Conservation (phyloP, 306 rosid genomes). For the Begonia fuchsioides region DNA sequence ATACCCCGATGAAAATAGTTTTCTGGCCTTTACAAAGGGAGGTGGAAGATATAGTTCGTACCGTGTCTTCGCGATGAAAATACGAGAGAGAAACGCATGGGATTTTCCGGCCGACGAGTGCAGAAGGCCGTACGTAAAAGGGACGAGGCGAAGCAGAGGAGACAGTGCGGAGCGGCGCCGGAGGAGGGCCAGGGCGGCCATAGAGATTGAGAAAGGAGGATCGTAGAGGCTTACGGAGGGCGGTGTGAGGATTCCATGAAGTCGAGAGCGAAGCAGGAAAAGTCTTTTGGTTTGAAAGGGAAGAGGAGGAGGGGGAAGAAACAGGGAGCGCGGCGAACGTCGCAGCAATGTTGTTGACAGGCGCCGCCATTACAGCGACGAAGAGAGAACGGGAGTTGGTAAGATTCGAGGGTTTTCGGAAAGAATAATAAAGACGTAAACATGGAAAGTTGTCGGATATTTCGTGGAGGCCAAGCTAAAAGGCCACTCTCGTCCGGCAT, state of each 20-base stretch:
- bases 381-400: neutral
- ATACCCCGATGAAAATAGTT: slow-evolving; percentile 4
- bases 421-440: neutral
- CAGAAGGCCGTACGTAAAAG: neutral
- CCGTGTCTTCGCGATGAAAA: slow-evolving; percentile 9
- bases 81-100: slow-evolving; percentile 6
- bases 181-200: slow-evolving; percentile 15
- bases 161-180: neutral
- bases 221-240: slow-evolving; percentile 2
- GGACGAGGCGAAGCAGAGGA: slow-evolving; percentile 1
- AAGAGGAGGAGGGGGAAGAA: slow-evolving; percentile 6
- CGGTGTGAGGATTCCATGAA: slow-evolving; percentile 6
- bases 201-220: slow-evolving; percentile 13
- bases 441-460: too few species aligned
- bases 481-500: too few species aligned
- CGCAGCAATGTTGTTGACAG: slow-evolving; percentile 20
- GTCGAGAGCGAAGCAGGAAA: slow-evolving; percentile 4
- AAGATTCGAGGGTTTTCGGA: neutral
- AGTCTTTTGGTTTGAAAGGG: neutral
- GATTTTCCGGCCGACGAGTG: slow-evolving; percentile 7
- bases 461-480: too few species aligned
- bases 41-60: slow-evolving; percentile 4
- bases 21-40: slow-evolving; percentile 14
- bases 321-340: slow-evolving; percentile 12
- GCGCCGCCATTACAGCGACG: slow-evolving; percentile 10